Percentiles rank a stretch among this genome's conserved stretches.
Evolutionary conservation across 192 early-diverging fungal genomes (phyloP).

Genomic region (Podila clonocystis): DNA sequence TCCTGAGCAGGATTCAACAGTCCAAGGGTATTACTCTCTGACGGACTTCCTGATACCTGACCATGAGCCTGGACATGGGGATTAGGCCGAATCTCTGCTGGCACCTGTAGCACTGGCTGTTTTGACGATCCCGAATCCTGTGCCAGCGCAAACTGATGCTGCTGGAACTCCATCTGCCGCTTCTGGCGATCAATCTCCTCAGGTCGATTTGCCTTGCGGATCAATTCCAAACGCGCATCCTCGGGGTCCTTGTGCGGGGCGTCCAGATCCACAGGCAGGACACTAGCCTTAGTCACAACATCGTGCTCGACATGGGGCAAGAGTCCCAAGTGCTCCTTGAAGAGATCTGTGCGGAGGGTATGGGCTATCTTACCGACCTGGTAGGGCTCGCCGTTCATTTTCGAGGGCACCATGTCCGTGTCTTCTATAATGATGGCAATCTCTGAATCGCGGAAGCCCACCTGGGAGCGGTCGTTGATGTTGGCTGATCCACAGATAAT

Average conservation of each 20-base stretch:
- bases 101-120: neutral
- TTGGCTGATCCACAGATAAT: constrained; percentile 90
- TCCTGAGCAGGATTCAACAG: neutral
- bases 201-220: constrained; percentile 7
- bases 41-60: no score
- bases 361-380: constrained; percentile 78
- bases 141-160: neutral
- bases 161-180: constrained; percentile 2
- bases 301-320: constrained; percentile 57
- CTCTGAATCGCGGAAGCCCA: constrained; percentile 88
- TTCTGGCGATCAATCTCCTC: constrained; percentile 3
- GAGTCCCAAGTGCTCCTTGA: constrained; percentile 87
- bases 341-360: constrained; percentile 76
- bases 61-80: no score
- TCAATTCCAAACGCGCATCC: constrained; percentile 22
- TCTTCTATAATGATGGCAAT: constrained; percentile 88
- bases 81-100: neutral
- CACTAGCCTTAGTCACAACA: constrained; percentile 22
- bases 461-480: constrained; percentile 89
- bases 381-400: constrained; percentile 79
- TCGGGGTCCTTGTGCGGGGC: constrained; percentile 34
- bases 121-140: neutral
- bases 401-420: constrained; percentile 68
- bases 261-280: constrained; percentile 43
- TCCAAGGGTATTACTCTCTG: no score